Evolutionary conservation across 2,329 filamentous ascomycete genomes (phyloP).

Genomic region (Hypoxylon sp.): DNA sequence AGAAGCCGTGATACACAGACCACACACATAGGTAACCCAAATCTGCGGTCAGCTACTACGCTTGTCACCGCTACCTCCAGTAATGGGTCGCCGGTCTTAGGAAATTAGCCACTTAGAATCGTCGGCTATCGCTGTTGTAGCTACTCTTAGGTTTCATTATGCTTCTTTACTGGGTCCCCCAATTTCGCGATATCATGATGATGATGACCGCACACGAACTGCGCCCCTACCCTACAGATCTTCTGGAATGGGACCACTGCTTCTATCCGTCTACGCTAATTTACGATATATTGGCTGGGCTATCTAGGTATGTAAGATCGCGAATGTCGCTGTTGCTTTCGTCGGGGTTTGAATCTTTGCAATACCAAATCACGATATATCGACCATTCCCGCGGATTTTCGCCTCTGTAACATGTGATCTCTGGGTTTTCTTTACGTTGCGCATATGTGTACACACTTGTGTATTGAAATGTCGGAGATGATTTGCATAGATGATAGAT

Average conservation of each 20-base stretch:
- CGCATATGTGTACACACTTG: background rate
- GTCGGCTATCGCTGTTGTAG: constrained; percentile 11
- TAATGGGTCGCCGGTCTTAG: constrained; percentile 29
- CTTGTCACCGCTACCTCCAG: constrained; percentile 44
- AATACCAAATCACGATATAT: constrained; percentile 39
- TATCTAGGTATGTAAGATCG: constrained; percentile 39
- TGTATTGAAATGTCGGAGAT: constrained; percentile 12
- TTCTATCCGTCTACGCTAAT: constrained; percentile 24
- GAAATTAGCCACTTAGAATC: constrained; percentile 28
- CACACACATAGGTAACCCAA: constrained; percentile 42
- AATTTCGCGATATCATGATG: constrained; percentile 9
- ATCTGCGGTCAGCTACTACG: constrained; percentile 46
- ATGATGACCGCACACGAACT: constrained; percentile 17
- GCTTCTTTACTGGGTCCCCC: constrained; percentile 30
- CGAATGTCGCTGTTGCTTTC: constrained; percentile 35
- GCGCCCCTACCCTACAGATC: constrained; percentile 4
- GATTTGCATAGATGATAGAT: constrained; percentile 20
- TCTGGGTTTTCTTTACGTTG: constrained; percentile 7
- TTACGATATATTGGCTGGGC: constrained; percentile 37
- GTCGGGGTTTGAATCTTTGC: constrained; percentile 22
- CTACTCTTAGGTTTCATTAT: constrained; percentile 37
- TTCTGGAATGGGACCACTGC: constrained; percentile 21
- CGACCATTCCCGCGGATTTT: constrained; percentile 23
- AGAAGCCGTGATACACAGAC: constrained; percentile 37
- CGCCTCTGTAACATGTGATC: constrained; percentile 21